Base-by-base conservation (phyloP, 371 early-diverging fungal species). In the Rhizopus sp. region DNA sequence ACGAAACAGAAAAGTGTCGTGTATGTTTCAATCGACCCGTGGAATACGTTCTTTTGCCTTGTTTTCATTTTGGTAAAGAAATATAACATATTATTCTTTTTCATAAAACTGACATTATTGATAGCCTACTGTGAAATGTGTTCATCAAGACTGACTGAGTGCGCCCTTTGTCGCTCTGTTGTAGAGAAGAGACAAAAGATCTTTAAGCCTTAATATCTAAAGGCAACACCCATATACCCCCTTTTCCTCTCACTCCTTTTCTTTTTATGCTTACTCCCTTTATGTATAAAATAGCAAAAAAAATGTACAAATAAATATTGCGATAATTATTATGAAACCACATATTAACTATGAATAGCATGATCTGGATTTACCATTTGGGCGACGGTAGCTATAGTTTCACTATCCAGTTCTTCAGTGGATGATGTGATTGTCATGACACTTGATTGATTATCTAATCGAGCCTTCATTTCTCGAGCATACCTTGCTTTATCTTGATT, bases 401-500 rank as follows among this genome's bases (percentile, higher is more conserved):
- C 45, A 49, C 54, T 62, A 54, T 64, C 62, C 38, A 65, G 17
- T 6, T 60, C 64, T 13, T 50, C 64, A 29, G 42, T 45, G 9
- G 55, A 44, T n/a, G 51, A 46, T 12, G 17, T 6, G 39, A 13
- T 39, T 38, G 10, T 29, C 37, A 53, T 38, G 53, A 9, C 32
- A 41, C 6, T 41, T 41, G 23, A 23, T 23, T 23, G 23, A 23
- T 23, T 23, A 23, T 23, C 23, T 23, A 23, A 23, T 9, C 57
- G 29, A 5, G 48, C 73, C 48, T 82, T 77, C 70, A 87, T 80
- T 62, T 91, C 89, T 32, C 79, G 73, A 9, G 88, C 89, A 66
- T 91, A 91, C 3, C 91, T 75, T 23, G 74, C 84, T 66, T 91
- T 91, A 63, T 91, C 91, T 45, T 78, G 68, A 9, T 82, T 73